Evolutionary conservation across 345 rosid species (phyloP), one percentile per base, ranked within the genome.

Genomic region (Corchorus capsularis): DNA sequence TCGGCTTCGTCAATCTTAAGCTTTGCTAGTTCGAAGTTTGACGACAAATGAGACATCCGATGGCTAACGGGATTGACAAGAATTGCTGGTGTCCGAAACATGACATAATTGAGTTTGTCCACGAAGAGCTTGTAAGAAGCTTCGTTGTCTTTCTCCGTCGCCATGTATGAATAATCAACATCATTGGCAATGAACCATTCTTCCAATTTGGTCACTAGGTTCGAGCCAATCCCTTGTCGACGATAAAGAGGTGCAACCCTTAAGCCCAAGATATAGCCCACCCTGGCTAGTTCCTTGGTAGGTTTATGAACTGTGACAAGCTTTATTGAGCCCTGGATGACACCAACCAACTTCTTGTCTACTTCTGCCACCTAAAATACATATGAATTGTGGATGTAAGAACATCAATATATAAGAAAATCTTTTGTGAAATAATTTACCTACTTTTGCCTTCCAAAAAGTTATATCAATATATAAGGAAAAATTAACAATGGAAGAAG

Each of bases 241-340:
- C 96, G 83, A 69, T 89, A 82, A n/a, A 47, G 37, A 0, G 96
- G 93, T 32, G 81, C 77, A 34, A 91, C 91, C 78, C 94, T 84
- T 46, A 91, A 75, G 35, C 94, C 96, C 73, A 93, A 84, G 32
- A 89, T 74, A 61, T 93, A 93, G 53, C 96, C 98, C 19, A 86
- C 84, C 75, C 73, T 91, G 72, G 91, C 89, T 35, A 68, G 64
- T 74, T 83, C 79, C 27, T 75, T 75, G 14, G 76, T 75, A 45
- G 86, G 83, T 19, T 71, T 84, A 63, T 79, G 79, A 54, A 89
- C 57, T 39, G 86, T 79, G 2, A 86, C 94, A 43, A 84, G 83
- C 86, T 91, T 93, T 70, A 91, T 85, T 6, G 96, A 85, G 64
- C 96, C 98, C 83, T 88, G 94, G 81, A 93, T 87, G 70, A 85